Conservation (phyloP, 768 basidiomycete species). For the Tubosaeta brunneosetosa region DNA sequence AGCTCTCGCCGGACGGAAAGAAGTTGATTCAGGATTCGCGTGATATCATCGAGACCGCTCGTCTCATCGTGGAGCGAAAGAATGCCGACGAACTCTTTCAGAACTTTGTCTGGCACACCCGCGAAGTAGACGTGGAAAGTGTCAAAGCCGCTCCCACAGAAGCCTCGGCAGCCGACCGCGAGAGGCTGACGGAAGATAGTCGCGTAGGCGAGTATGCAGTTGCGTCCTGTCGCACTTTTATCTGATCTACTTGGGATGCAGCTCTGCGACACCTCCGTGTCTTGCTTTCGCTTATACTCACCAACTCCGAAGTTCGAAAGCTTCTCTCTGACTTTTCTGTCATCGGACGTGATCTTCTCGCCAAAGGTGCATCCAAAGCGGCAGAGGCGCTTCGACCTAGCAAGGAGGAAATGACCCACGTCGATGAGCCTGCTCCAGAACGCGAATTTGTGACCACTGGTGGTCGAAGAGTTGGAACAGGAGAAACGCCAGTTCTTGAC, state of each 20-base stretch:
- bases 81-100: constrained; percentile 91
- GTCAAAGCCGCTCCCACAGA: constrained; percentile 40
- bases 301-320: constrained; percentile 92
- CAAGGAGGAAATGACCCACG: constrained; percentile 52
- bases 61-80: constrained; percentile 73
- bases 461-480: constrained; percentile 38
- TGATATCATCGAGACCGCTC: constrained; percentile 73
- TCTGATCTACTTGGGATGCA: constrained; percentile 28
- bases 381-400: constrained; percentile 65
- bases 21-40: constrained; percentile 73
- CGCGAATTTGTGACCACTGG: constrained; percentile 57
- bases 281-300: constrained; percentile 77
- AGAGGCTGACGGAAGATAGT: constrained; percentile 53
- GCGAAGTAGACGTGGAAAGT: constrained; percentile 39
- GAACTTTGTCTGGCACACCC: constrained; percentile 81
- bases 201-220: constrained; percentile 48
- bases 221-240: background rate
- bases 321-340: constrained; percentile 73
- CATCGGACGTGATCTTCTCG: constrained; percentile 80
- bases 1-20: constrained; percentile 73
- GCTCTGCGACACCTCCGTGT: constrained; percentile 86
- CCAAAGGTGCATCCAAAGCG: constrained; percentile 65
- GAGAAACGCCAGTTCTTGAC: constrained; percentile 47
- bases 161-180: constrained; percentile 46
- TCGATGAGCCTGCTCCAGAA: constrained; percentile 65